Evolutionary conservation across 176 grass and related monocot species (phyloP), one percentile per base, ranked within the genome.

Genomic region (Triticum turgidum): DNA sequence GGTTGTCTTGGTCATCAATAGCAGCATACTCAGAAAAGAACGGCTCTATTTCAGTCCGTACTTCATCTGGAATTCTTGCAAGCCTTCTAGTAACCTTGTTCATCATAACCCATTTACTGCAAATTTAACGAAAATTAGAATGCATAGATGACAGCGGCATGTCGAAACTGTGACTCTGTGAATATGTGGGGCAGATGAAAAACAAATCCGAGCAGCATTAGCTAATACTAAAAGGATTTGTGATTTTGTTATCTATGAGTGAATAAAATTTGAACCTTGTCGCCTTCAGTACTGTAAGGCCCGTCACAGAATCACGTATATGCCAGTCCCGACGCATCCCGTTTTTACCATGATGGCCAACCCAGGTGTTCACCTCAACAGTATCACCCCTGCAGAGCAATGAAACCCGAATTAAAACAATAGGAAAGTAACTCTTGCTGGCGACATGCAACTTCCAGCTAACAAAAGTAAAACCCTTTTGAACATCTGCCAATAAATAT

Each of bases 61-160:
- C 97, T 91, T 99, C 97, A 80, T 93, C 92, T 8, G 94, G 94
- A 79, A 99, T 94, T 93, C 93, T 99, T 5, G 97, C 85, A 73
- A 99, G 94, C 45, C 77, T 94, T 69, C 97, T 91, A 35, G 94
- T 99, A 54, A 94, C 44, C 66, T 97, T 99, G 81, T 99, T 92
- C 94, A 99, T 99, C 92, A 97, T 94, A 68, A 99, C 97, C 97
- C 97, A 99, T 85, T 97, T 83, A 81, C 94, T 99, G 89, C 71
- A 87, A 13, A 76, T 75, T 54, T 20, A 73, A 51, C 38, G 4
- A 22, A 62, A 86, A 61, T 84, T 75, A 59, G 86, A 80, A 94
- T 7, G 76, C 39, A 78, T 51, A 70, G 65, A 41, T 24, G 52
- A 69, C 14, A 9, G 24, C 29, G 29, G 29, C 29, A 30, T 30